These are phyloP conservation scores for Podaxis sp. DNA, from an alignment of 768 basidiomycete species.

Conservation along the genomic window DNA sequence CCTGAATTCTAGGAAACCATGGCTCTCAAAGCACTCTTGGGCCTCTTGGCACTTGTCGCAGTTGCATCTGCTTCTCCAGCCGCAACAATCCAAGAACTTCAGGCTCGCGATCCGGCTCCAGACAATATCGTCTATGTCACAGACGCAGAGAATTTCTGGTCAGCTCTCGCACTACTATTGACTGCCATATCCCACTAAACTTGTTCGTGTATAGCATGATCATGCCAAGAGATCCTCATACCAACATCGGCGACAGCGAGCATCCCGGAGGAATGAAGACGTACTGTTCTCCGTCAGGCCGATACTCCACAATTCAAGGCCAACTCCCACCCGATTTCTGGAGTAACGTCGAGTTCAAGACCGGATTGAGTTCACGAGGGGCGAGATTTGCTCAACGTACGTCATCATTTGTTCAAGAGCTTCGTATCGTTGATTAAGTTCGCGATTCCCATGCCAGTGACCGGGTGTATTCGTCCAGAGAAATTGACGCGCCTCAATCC, in stretches of 20 bases:
- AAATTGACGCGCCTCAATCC: conserved; percentile 42
- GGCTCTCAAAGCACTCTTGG: not conserved
- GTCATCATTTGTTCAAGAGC: conserved; percentile 15
- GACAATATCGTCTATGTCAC: conserved; percentile 54
- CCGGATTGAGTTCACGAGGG: conserved; percentile 41
- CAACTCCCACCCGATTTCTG: conserved; percentile 47
- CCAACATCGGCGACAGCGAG: conserved; percentile 57
- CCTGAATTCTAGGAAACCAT: not conserved
- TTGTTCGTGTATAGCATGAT: not conserved
- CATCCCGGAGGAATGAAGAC: conserved; percentile 54
- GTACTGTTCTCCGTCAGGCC: conserved; percentile 48
- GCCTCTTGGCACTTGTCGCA: not conserved
- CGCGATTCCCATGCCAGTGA: conserved; percentile 36
- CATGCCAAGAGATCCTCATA: conserved; percentile 40
- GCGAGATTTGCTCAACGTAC: conserved; percentile 45
- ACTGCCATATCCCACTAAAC: too few species aligned
- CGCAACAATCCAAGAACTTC: not conserved
- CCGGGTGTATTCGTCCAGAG: conserved; percentile 50
- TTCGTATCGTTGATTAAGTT: not conserved
- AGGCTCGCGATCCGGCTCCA: conserved; percentile 3
- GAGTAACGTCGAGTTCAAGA: conserved; percentile 47
- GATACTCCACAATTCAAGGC: conserved; percentile 42
- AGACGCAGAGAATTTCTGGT: conserved; percentile 46
- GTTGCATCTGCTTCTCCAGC: not conserved
- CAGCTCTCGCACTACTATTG: conserved; percentile 16